A percentile compares a stretch with the other conserved stretches of the same genome.
Evolutionary conservation across 1,284 basidiomycete genomes (phyloP).

Genomic region (Rhizoctonia solani): DNA sequence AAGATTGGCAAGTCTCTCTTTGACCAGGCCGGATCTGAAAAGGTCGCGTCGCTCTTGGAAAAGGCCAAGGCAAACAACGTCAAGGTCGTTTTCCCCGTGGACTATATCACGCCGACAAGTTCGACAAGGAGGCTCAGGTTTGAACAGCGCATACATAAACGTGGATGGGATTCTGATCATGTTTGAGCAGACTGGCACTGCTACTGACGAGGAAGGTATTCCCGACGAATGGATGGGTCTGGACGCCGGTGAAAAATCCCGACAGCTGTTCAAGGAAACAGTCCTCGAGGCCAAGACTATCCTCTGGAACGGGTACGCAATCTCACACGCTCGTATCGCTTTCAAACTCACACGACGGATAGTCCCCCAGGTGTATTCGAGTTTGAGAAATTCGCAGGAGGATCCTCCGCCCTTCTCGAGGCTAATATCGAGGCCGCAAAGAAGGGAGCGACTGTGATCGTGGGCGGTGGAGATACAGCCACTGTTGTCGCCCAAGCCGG

Average conservation of each 20-base stretch:
- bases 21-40: slow-evolving; percentile 87
- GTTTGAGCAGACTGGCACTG: slow-evolving; percentile 68
- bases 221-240: slow-evolving; percentile 95
- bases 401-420: slow-evolving; percentile 84
- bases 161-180: neutral
- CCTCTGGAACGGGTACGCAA: slow-evolving; percentile 89
- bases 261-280: slow-evolving; percentile 76
- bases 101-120: slow-evolving; percentile 97
- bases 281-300: slow-evolving; percentile 94
- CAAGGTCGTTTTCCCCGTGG: slow-evolving; percentile 93
- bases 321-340: neutral
- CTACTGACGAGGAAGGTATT: slow-evolving; percentile 85
- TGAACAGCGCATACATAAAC: slow-evolving; percentile 38
- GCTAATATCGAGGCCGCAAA: slow-evolving; percentile 87
- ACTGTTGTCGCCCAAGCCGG: slow-evolving; percentile 84
- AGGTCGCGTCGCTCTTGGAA: slow-evolving; percentile 82
- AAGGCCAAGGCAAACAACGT: slow-evolving; percentile 95
- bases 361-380: slow-evolving; percentile 97
- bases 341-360: neutral
- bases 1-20: slow-evolving; percentile 95
- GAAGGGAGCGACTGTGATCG: slow-evolving; percentile 89
- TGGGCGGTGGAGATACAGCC: slow-evolving; percentile 92
- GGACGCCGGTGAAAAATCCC: slow-evolving; percentile 83
- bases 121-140: slow-evolving; percentile 88
- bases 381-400: slow-evolving; percentile 87